Base-by-base conservation (phyloP, 192 early-diverging fungal genomes). In the Backusella parvicylindrica region DNA sequence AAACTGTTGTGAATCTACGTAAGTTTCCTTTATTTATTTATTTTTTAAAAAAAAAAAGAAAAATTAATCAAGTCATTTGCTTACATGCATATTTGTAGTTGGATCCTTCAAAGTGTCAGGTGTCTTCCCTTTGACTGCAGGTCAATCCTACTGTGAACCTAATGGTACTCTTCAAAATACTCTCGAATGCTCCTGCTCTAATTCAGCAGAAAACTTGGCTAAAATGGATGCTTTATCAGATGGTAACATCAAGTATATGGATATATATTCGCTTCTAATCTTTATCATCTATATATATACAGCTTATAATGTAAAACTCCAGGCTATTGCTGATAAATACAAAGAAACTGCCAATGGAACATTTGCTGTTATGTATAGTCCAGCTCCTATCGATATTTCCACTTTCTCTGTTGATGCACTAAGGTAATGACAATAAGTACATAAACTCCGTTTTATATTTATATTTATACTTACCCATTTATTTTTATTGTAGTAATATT, bases 61-160 rank as follows among this genome's bases (percentile, higher is more conserved):
- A n/a, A n/a, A n/a, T n/a, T n/a, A 64, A 35, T n/a, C 26, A 30
- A 1, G 9, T 60, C 28, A 28, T 60, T 13, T 60, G 3, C 53
- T 60, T 60, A 60, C 23, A 37, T 68, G 3, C 1, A 6, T 8
- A 16, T 68, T 21, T 1, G 18, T 56, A 77, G 76, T 77, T 41
- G 71, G 76, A 6, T 67, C 71, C n/a, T 77, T 77, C 26, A 68
- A 72, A 15, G 76, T 77, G 2, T 77, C 76, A 8, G 36, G 32
- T 5, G 71, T 77, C 2, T 77, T 60, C 49, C 47, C 71, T 16
- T 32, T 77, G 16, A 73, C 76, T 0, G 35, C 47, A 15, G 65
- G 67, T 16, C 64, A 77, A 40, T 21, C 38, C 13, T 77, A 77
- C 28, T 77, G 76, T 30, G 37, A 30, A 6, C 76, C 76, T 43